A percentile compares a stretch with the other conserved stretches of the same genome.
These are phyloP conservation scores for Suillus lakei DNA, from an alignment of 768 basidiomycete species.

Conservation along the genomic window DNA sequence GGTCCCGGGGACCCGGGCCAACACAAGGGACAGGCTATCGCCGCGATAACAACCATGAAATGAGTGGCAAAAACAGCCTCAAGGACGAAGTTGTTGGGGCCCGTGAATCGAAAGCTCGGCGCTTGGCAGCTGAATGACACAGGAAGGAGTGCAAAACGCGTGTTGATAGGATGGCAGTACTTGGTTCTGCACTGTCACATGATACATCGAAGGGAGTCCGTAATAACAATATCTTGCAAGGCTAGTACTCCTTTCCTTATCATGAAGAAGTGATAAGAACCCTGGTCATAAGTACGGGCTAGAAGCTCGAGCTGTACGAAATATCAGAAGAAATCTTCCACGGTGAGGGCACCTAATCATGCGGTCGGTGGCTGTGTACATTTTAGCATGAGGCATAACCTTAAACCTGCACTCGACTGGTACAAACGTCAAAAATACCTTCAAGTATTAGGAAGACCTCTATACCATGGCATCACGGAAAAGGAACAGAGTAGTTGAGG, in stretches of 20 bases:
- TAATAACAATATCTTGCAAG: not conserved
- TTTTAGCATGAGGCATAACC: not conserved
- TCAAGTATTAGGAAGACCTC: too few relatives aligned
- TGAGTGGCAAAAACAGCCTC: not conserved
- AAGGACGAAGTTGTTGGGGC: not conserved
- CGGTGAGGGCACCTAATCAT: not conserved
- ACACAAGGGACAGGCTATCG: not conserved
- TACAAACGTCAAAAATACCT: not conserved
- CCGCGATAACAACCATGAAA: not conserved
- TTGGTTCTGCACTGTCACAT: not conserved
- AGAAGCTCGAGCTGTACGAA: not conserved
- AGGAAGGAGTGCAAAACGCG: not conserved
- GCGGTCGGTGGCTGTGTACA: conserved; percentile 1
- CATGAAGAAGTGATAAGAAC: conserved; percentile 8
- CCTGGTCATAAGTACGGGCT: not conserved
- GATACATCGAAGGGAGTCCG: not conserved
- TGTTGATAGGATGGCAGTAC: not conserved
- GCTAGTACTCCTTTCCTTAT: not conserved
- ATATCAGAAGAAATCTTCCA: not conserved
- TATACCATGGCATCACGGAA: conserved; percentile 32
- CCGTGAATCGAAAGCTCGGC: not conserved
- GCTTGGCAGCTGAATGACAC: not conserved
- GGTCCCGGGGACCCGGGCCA: not conserved
- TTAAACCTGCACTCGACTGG: not conserved
- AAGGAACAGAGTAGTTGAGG: conserved; percentile 32